Conservation (phyloP, 306 rosid species). For the Senna tora region DNA sequence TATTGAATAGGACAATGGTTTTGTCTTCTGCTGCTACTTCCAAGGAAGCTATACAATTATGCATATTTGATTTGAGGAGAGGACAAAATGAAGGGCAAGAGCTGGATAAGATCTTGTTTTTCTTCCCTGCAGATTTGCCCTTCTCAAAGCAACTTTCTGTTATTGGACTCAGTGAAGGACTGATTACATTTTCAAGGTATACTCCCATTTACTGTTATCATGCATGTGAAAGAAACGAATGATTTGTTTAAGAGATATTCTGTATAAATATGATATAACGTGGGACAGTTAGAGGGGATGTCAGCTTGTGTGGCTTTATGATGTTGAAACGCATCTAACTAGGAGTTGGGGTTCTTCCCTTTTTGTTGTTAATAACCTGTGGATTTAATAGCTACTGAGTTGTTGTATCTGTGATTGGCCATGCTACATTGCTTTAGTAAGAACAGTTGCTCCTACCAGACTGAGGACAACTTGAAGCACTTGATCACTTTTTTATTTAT, state of each 20-base stretch:
- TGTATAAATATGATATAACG: neutral
- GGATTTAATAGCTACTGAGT: neutral
- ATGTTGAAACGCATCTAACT: neutral
- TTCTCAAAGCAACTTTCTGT: constrained; percentile 85
- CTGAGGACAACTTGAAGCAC: neutral
- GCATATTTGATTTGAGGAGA: constrained; percentile 86
- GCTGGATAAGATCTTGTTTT: constrained; percentile 88
- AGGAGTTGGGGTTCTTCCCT: neutral
- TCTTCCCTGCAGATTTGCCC: constrained; percentile 83
- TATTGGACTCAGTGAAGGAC: constrained; percentile 97
- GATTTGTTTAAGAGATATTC: neutral
- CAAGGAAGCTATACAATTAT: constrained; percentile 63
- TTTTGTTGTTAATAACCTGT: neutral
- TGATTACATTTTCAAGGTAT: constrained; percentile 92
- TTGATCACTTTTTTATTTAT: neutral
- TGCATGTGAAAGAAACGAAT: neutral
- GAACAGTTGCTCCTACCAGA: neutral
- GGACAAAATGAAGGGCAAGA: constrained; percentile 98
- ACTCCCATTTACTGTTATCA: neutral
- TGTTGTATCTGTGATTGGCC: neutral
- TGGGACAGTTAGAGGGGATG: neutral
- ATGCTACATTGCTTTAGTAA: neutral
- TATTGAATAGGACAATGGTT: constrained; percentile 56
- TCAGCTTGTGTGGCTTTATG: neutral
- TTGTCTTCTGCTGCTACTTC: constrained; percentile 59